These are phyloP conservation scores for Ophiosphaerella korrae DNA, from an alignment of 2,329 filamentous ascomycete species.

Conservation along the genomic window DNA sequence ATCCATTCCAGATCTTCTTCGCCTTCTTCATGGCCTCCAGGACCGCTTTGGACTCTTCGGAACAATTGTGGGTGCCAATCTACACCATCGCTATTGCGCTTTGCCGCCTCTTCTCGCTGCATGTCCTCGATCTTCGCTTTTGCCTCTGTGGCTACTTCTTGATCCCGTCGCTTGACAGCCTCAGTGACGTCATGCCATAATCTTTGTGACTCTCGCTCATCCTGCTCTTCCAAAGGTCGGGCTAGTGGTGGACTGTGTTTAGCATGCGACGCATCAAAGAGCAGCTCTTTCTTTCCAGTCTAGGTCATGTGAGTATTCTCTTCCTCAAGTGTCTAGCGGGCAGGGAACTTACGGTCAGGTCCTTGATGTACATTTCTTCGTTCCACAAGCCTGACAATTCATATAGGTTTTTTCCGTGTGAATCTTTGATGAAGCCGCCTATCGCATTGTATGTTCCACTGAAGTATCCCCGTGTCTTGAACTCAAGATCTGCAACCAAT, in stretches of 20 bases:
- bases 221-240: slow-evolving; percentile 83
- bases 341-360: slow-evolving; percentile 66
- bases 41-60: slow-evolving; percentile 71
- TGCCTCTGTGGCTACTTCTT: slow-evolving; percentile 87
- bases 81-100: slow-evolving; percentile 74
- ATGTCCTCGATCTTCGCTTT: slow-evolving; percentile 96
- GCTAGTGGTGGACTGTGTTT: slow-evolving; percentile 75
- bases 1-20: slow-evolving; percentile 95
- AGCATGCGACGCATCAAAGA: slow-evolving; percentile 84
- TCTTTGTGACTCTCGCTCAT: slow-evolving; percentile 84
- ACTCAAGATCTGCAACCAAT: slow-evolving; percentile 88
- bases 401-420: slow-evolving; percentile 83
- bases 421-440: slow-evolving; percentile 85
- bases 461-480: slow-evolving; percentile 98
- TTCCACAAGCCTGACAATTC: slow-evolving; percentile 92
- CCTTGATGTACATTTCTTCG: slow-evolving; percentile 90
- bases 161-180: slow-evolving; percentile 83
- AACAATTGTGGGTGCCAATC: slow-evolving; percentile 92
- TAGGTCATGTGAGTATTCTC: slow-evolving; percentile 44
- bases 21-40: slow-evolving; percentile 74
- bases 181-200: slow-evolving; percentile 83
- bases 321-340: too few relatives aligned
- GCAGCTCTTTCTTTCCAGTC: slow-evolving; percentile 86
- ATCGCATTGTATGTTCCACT: slow-evolving; percentile 96
- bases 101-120: slow-evolving; percentile 86